Evolutionary conservation across 2,329 filamentous ascomycete species (phyloP).

Genomic region (Beauveria medogensis): DNA sequence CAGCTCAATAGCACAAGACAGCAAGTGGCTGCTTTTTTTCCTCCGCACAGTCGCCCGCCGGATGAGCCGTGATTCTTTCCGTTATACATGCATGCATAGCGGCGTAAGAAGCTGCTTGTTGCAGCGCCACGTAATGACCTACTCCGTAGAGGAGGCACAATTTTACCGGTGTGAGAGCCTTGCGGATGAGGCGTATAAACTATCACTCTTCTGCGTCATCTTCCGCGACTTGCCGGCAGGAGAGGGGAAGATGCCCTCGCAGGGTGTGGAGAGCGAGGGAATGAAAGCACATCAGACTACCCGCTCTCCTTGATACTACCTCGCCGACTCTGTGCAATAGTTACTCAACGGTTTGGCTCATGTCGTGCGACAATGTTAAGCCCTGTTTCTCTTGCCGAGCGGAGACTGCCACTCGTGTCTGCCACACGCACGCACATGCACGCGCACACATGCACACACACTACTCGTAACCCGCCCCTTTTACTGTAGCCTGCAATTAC

Average conservation of each 20-base stretch:
- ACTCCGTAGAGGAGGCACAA: neutral
- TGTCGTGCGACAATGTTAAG: neutral
- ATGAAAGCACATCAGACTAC: neutral
- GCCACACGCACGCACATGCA: neutral
- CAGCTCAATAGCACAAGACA: neutral
- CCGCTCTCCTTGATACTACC: neutral
- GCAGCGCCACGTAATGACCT: neutral
- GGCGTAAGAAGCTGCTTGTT: neutral
- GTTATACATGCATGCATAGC: neutral
- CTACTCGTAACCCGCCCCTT: neutral
- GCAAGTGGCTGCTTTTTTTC: neutral
- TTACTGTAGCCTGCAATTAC: neutral
- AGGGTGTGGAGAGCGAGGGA: neutral
- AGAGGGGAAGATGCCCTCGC: neutral
- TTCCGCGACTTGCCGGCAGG: neutral
- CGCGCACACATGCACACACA: neutral
- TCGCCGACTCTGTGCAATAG: neutral
- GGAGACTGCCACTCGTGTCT: neutral
- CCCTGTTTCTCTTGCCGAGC: neutral
- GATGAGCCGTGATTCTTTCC: neutral
- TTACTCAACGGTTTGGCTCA: neutral
- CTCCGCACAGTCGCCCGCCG: neutral
- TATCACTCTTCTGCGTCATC: neutral
- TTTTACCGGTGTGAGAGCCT: neutral
- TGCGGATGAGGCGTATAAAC: neutral